Evolutionary conservation across 495 filamentous ascomycete genomes (phyloP), one percentile per base, ranked within the genome.

Genomic region (Trichocladium uniseriatum): DNA sequence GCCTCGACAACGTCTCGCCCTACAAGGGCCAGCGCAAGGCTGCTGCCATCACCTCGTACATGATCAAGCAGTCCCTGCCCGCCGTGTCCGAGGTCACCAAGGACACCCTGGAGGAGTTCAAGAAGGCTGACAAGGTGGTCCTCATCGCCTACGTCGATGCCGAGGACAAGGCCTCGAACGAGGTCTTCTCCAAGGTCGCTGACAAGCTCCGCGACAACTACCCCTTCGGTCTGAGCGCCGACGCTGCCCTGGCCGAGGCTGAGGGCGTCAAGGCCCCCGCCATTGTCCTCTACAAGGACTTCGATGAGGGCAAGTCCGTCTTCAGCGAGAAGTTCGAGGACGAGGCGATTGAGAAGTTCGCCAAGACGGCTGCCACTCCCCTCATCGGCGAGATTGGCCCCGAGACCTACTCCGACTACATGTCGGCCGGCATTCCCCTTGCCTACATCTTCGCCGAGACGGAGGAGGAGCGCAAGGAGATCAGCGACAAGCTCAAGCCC

Each of bases 371-470:
- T 38, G 83, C 92, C 54, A 94, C 84, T 48, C 92, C 92, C 39
- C 74, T 97, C 57, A 83, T 99, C 61, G 92, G 92, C 49, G 94
- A 99, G 70, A 86, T 99, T 59, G 94, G 92, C 52, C 92, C 92
- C 27, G 92, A 99, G 69, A 99, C 92, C 55, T 99, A 99, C 70
- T 79, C 87, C 50, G 82, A 82, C 61, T 99, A 99, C 74, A 99
- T 99, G 84, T 81, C 86, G 43, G 83, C 92, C 56, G 90, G 87
- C 54, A 79, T 97, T 55, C 92, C 92, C 34, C 79, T 99, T 45
- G 92, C 89, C 47, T 99, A 97, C 69, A 94, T 99, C 70, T 99
- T 99, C 71, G 85, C 91, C 55, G 90, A 95, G 73, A 94, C 85
- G 28, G 62, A 80, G 27, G 92, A 97, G 69, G 88, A 94, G 72